Percentiles rank a stretch among this genome's conserved stretches.
These are phyloP conservation scores for Mycena kentingensis DNA, from an alignment of 768 basidiomycete species.

Conservation along the genomic window DNA sequence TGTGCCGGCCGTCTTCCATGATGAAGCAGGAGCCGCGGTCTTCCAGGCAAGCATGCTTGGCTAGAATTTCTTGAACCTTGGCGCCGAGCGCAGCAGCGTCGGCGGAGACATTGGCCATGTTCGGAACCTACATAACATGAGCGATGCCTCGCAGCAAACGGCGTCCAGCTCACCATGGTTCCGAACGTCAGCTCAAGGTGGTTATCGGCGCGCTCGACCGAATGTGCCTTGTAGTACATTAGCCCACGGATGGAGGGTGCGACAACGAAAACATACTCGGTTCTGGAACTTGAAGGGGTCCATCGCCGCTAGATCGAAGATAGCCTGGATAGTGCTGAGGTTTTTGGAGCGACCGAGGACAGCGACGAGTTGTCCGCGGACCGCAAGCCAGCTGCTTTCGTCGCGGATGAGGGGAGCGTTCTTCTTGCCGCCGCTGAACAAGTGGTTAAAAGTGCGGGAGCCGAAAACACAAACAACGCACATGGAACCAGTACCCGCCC, in stretches of 20 bases:
- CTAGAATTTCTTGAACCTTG: neutral
- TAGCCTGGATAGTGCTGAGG: slow-evolving; percentile 2
- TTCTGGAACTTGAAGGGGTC: slow-evolving; percentile 1
- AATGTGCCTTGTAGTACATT: neutral
- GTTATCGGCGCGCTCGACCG: neutral
- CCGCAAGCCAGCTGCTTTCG: slow-evolving; percentile 1
- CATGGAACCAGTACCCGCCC: too few relatives aligned
- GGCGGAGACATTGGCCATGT: neutral
- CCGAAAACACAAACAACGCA: too few relatives aligned
- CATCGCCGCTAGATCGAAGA: slow-evolving; percentile 1
- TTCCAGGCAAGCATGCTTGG: neutral
- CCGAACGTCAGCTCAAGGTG: slow-evolving; percentile 1
- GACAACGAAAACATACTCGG: neutral
- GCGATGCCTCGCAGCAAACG: too few relatives aligned
- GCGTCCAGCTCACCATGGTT: too few relatives aligned
- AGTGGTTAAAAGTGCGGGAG: too few relatives aligned
- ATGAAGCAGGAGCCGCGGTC: slow-evolving; percentile 6
- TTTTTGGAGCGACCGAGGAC: neutral
- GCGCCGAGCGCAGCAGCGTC: neutral
- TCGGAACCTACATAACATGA: neutral
- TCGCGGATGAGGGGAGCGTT: neutral
- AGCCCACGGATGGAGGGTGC: neutral
- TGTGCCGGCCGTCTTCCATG: neutral
- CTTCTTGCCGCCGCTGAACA: slow-evolving; percentile 5
- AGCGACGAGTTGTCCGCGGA: neutral